phyloP scores from a whole-genome alignment of 805 yeast species.

The Grigorovia yakushimaensis region DNA sequence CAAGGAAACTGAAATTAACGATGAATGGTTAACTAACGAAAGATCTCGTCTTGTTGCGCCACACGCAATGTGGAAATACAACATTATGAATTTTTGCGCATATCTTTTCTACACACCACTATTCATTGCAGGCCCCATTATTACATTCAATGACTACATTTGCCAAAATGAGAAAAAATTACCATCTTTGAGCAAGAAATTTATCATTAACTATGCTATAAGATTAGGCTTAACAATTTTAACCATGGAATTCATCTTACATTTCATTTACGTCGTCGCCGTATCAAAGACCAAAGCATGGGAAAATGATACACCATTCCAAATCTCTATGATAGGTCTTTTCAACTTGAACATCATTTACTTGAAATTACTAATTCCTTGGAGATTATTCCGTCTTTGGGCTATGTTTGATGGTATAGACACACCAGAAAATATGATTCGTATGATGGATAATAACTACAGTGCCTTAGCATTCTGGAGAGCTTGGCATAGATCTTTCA shows the following conservation, averaged over 20 bases:
- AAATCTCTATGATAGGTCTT: conserved; percentile 87
- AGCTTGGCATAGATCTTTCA: conserved; percentile 95
- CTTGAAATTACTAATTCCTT: conserved; percentile 87
- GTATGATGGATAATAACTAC: conserved; percentile 91
- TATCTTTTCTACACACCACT: conserved; percentile 80
- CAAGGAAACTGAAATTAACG: neutral
- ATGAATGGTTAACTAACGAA: conserved; percentile 36
- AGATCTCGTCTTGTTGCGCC: conserved; percentile 57
- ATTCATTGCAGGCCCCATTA: conserved; percentile 89
- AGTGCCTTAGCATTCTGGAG: conserved; percentile 96
- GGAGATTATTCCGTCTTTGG: conserved; percentile 95
- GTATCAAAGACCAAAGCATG: conserved; percentile 84
- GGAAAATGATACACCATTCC: conserved; percentile 83
- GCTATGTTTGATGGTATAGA: conserved; percentile 84
- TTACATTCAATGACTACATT: conserved; percentile 85
- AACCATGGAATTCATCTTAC: conserved; percentile 83
- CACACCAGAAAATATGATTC: conserved; percentile 94
- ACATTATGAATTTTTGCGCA: conserved; percentile 55
- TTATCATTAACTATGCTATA: conserved; percentile 51
- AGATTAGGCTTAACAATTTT: conserved; percentile 65
- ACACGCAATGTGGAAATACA: conserved; percentile 51
- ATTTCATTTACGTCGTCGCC: conserved; percentile 87
- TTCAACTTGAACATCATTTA: conserved; percentile 86
- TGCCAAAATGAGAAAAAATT: conserved; percentile 57
- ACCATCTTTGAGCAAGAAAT: conserved; percentile 46